Base-by-base conservation (phyloP, 2,329 filamentous ascomycete genomes). In the Hyphodiscus sp. region DNA sequence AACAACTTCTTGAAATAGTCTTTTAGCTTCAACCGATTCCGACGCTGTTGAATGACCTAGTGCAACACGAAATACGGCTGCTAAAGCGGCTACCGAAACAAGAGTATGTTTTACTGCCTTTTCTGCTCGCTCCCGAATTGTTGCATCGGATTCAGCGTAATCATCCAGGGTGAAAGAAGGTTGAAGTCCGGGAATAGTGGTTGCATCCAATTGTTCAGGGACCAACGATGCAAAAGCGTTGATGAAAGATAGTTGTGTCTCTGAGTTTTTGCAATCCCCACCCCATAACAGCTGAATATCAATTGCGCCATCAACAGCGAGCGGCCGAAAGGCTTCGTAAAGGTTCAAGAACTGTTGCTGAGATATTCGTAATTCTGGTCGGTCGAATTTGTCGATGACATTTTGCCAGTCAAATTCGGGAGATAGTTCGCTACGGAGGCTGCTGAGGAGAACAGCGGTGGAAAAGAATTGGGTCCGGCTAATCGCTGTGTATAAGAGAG, bases 201-300 rank as follows among this genome's bases (percentile, higher is more conserved):
- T 87, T 2, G 89, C 87, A 68, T 97, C 91, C 23, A 96, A 78
- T 63, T 91, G 82, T 26, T 89, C 81, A 0, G 86, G 79, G 13
- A 80, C 81, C 53, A 91, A 79, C 3, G 87, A 88, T 20, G 92
- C 78, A 68, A 92, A 96, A 18, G 91, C 91, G 58, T 87, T 86
- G 51, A 97, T 82, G 68, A 97, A 96, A n/a, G 91, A 95, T 38
- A 99, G 75, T 60, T 97, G 92, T 0, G 94, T 89, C 58, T 95
- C 85, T 15, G 87, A 81, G 61, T 95, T 82, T 58, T 86, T 83
- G 92, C 95, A 99, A 57, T 82, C 64, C 8, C 91, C 91, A 54
- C 91, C 91, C 91, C 94, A 97, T 20, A 99, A 75, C 41, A 79
- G 80, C 68, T 96, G 91, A 45, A 99, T 86, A 67, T 96, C 89